Evolutionary conservation across 78 protist genomes (phyloP), one percentile per base, ranked within the genome.

Genomic region (Bigelowiella natans): DNA sequence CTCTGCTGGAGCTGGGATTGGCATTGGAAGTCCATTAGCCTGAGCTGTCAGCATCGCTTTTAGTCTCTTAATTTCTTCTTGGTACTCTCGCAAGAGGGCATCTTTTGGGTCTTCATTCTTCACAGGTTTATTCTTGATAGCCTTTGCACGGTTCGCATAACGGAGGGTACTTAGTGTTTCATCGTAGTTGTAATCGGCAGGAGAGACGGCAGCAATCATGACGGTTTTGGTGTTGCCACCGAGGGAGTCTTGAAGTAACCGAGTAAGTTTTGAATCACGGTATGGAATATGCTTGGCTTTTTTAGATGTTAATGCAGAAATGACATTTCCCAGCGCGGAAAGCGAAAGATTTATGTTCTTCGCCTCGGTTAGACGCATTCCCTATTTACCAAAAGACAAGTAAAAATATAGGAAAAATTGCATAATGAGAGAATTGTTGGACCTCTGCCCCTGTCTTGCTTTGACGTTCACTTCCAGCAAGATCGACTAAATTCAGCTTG

Each of bases 401-500:
- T 51, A 51, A 26, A 51, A 51, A 51, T 51, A 51, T 51, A 51
- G 7, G 73, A 51, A 51, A 26, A 51, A 26, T 7, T 51, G 18
- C 73, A 51, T 51, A 18, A 26, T 18, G 18, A 18, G 18, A 51
- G 18, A n/a, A n/a, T n/a, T n/a, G n/a, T n/a, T n/a, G 34, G 51
- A 51, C 73, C 73, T 51, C 73, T 93, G 91, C 1, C 88, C 39
- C 40, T 2, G 91, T 73, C 7, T 1, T 1, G 18, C 36, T n/a
- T 2, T 95, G 96, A 26, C 97, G 86, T 88, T 96, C 98, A 0
- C 95, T 94, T 0, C 99, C 99, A 2, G 99, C 99, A 0, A 97
- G 92, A 88, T 97, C 99, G 38, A 97, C 91, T 34, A 97, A 90
- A n/a, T 73, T 11, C 39, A 95, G 94, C 84, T 94, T 95, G 1